Evolutionary conservation across 75 land plant species (phyloP).

Genomic region (Picea sitchensis): DNA sequence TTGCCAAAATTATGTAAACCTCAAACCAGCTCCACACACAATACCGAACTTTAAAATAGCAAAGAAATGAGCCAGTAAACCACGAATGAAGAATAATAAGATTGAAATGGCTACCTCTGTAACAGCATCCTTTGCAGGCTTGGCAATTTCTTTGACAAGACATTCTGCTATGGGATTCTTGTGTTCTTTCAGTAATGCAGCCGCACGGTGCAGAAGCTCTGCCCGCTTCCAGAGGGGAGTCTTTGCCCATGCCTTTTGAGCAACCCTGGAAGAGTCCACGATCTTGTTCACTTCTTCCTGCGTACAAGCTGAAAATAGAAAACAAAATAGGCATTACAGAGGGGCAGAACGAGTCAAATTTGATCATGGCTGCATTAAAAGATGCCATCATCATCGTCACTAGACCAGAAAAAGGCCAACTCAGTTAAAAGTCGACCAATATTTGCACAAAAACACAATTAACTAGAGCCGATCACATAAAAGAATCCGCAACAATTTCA

Average conservation of each 20-base stretch:
- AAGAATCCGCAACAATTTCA: too few relatives aligned
- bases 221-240: conserved; percentile 96
- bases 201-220: conserved; percentile 82
- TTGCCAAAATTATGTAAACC: not conserved
- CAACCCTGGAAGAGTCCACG: conserved; percentile 63
- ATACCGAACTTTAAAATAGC: not conserved
- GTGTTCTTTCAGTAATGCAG: conserved; percentile 86
- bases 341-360: too few relatives aligned
- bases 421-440: too few relatives aligned
- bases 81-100: not conserved
- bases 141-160: conserved; percentile 91
- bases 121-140: conserved; percentile 84
- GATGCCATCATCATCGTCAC: too few relatives aligned
- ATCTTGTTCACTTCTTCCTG: conserved; percentile 93
- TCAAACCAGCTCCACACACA: not conserved
- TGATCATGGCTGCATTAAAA: too few relatives aligned
- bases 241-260: conserved; percentile 83
- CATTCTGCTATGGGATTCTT: conserved; percentile 79
- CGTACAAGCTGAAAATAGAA: conserved; percentile 63
- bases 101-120: conserved; percentile 52
- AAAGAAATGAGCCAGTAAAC: not conserved
- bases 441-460: too few relatives aligned
- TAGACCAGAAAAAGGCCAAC: too few relatives aligned
- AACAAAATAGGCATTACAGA: too few relatives aligned
- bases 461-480: too few relatives aligned